Evolutionary conservation across 441 rosid genomes (phyloP).

Genomic region (Gossypium gossypioides): DNA sequence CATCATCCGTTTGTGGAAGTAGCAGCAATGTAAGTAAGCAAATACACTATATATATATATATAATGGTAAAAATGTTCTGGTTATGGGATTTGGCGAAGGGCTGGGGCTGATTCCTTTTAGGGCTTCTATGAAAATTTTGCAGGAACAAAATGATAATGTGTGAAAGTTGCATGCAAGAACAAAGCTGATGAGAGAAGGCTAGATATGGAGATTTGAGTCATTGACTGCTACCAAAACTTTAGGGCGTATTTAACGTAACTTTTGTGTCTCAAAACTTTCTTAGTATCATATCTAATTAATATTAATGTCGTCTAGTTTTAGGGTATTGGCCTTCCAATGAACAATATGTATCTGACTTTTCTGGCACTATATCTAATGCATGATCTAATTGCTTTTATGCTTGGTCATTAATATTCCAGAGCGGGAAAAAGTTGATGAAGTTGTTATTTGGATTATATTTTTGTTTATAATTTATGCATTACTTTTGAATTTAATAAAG

Average conservation of each 20-base stretch:
- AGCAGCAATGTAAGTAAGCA: conserved; percentile 36
- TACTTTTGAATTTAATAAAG: neutral
- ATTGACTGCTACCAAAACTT: neutral
- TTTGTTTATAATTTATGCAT: too few relatives aligned
- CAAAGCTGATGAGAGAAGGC: neutral
- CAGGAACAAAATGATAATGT: conserved; percentile 1
- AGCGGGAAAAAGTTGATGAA: neutral
- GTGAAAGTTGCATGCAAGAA: neutral
- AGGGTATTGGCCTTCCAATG: neutral
- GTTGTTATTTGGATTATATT: neutral
- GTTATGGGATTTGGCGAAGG: conserved; percentile 28
- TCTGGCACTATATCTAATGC: neutral
- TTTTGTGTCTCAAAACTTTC: neutral
- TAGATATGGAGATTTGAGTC: conserved; percentile 7
- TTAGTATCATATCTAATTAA: neutral
- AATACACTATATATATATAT: neutral
- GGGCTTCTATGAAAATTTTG: neutral
- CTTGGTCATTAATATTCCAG: neutral
- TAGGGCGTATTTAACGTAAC: neutral
- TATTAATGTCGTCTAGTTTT: neutral
- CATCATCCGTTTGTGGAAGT: conserved; percentile 29
- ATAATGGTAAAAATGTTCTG: neutral
- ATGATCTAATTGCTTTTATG: neutral
- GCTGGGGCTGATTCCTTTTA: neutral
- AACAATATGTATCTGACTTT: neutral